A percentile compares a stretch with the other conserved stretches of the same genome.
These are phyloP conservation scores for Pachyrhizus erosus DNA, from an alignment of 306 rosid genomes.

Conservation along the genomic window DNA sequence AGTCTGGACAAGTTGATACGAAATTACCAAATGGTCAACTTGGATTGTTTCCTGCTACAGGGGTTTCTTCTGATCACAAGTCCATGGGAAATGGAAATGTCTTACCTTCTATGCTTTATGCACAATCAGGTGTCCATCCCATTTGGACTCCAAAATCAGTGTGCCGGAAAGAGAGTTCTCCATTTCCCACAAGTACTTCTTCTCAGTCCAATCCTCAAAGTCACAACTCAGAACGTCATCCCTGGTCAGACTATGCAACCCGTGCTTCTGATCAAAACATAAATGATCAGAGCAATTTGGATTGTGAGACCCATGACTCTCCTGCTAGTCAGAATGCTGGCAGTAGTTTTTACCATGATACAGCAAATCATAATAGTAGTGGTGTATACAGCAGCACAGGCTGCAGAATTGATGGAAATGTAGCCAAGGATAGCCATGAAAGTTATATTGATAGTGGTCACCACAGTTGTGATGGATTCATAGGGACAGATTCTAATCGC, in stretches of 20 bases:
- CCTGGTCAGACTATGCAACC: slow-evolving; percentile 46
- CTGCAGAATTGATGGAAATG: slow-evolving; percentile 55
- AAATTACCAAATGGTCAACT: slow-evolving; percentile 44
- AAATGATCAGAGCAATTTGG: slow-evolving; percentile 42
- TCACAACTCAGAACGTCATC: slow-evolving; percentile 47
- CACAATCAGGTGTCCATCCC: slow-evolving; percentile 48
- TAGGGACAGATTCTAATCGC: slow-evolving; percentile 53
- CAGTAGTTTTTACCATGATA: slow-evolving; percentile 51
- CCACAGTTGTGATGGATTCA: slow-evolving; percentile 44
- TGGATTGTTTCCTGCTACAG: slow-evolving; percentile 46
- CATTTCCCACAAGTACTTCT: slow-evolving; percentile 47
- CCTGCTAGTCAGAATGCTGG: slow-evolving; percentile 47
- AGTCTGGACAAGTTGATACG: slow-evolving; percentile 50
- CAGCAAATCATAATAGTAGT: slow-evolving; percentile 36
- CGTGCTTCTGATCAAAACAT: slow-evolving; percentile 41
- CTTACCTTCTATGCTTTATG: slow-evolving; percentile 47
- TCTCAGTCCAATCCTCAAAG: slow-evolving; percentile 49
- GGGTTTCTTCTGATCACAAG: slow-evolving; percentile 44
- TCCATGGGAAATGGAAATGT: slow-evolving; percentile 39
- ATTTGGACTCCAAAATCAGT: slow-evolving; percentile 45
- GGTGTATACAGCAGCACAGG: slow-evolving; percentile 51
- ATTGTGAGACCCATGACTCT: slow-evolving; percentile 46
- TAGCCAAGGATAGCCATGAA: slow-evolving; percentile 44
- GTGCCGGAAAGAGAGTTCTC: slow-evolving; percentile 53
- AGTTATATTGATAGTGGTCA: slow-evolving; percentile 43